phyloP scores from a whole-genome alignment of 352 stramenopile species.

The Pythium sukuiense region DNA sequence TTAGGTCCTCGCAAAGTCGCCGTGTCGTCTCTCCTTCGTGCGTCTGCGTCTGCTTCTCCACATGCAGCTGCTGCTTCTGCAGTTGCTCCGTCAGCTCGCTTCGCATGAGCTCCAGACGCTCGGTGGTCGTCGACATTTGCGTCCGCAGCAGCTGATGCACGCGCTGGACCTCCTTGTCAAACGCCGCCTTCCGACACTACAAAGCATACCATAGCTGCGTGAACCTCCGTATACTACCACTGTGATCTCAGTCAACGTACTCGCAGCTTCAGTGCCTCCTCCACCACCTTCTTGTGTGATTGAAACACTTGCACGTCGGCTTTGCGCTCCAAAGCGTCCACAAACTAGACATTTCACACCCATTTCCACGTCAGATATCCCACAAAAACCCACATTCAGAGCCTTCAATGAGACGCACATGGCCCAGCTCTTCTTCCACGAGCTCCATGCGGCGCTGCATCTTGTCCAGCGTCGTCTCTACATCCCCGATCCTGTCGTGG shows the following conservation, averaged over 20 bases:
- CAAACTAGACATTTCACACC: slow-evolving; percentile 22
- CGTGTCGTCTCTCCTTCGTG: background rate
- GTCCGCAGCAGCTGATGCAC: slow-evolving; percentile 38
- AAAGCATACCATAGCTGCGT: too few species aligned
- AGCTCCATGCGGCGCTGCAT: slow-evolving; percentile 41
- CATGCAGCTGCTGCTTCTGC: background rate
- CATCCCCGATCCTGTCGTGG: slow-evolving; percentile 5
- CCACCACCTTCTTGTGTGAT: slow-evolving; percentile 30
- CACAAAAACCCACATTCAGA: background rate
- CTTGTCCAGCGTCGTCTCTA: slow-evolving; percentile 25
- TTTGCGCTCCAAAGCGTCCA: slow-evolving; percentile 47
- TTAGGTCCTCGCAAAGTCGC: background rate
- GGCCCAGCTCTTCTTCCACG: slow-evolving; percentile 57
- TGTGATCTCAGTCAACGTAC: too few species aligned
- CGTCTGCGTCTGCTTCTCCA: background rate
- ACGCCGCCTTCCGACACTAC: slow-evolving; percentile 51
- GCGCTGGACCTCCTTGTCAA: slow-evolving; percentile 47
- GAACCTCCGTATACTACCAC: too few species aligned
- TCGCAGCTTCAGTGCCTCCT: slow-evolving; percentile 48
- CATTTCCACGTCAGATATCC: background rate
- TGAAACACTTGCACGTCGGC: slow-evolving; percentile 37
- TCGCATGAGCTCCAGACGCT: slow-evolving; percentile 27
- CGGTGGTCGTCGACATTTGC: slow-evolving; percentile 26
- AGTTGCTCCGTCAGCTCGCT: background rate
- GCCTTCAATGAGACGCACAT: slow-evolving; percentile 23